phyloP scores from a whole-genome alignment of 108 stramenopile species.

The Cyclotella atomus region DNA sequence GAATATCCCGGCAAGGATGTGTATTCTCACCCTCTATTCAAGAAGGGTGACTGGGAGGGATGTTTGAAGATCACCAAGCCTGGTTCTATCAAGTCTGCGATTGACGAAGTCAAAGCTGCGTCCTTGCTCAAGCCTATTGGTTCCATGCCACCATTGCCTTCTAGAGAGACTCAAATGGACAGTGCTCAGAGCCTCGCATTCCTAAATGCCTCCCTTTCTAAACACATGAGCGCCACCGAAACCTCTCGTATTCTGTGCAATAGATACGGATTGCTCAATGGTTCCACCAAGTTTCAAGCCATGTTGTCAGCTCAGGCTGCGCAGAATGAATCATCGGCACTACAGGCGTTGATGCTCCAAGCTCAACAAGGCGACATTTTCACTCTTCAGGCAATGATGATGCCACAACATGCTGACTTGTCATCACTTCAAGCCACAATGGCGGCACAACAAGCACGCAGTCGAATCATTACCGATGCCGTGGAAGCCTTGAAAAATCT shows the following conservation, averaged over 20 bases:
- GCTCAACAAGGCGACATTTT: not conserved
- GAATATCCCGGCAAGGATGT: not conserved
- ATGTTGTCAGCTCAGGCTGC: not conserved
- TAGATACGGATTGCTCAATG: not conserved
- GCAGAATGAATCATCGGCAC: not conserved
- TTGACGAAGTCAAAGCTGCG: not conserved
- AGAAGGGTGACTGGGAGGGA: not conserved
- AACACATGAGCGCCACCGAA: slow-evolving; percentile 5
- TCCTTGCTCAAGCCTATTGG: not conserved
- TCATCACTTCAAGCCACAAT: not conserved
- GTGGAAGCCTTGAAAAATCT: not conserved
- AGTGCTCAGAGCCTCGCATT: not conserved
- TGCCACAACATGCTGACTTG: not conserved
- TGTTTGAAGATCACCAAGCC: slow-evolving; percentile 8
- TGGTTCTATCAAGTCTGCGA: not conserved
- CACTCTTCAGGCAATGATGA: not conserved
- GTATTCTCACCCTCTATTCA: not conserved
- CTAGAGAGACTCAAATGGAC: not conserved
- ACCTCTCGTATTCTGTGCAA: not conserved
- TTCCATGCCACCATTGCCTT: not conserved
- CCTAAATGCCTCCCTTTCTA: slow-evolving; percentile 1
- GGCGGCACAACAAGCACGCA: slow-evolving; percentile 1
- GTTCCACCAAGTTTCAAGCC: not conserved
- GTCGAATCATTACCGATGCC: not conserved
- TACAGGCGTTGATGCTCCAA: not conserved